These are phyloP conservation scores for Crotalaria pallida DNA, from an alignment of 306 rosid species.

Conservation along the genomic window DNA sequence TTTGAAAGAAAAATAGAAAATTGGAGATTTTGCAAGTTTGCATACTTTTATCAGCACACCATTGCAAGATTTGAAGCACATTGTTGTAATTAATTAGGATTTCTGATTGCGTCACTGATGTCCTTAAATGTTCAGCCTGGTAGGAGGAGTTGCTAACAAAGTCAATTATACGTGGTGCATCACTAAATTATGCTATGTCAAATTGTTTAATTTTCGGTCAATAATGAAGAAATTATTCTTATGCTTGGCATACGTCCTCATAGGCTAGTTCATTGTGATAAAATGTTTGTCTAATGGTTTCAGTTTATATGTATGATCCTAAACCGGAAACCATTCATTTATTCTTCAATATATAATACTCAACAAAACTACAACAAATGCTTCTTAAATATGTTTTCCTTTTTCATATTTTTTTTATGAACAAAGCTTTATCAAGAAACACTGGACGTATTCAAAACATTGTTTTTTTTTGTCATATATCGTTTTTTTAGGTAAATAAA, in stretches of 20 bases:
- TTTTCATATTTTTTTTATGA: too few relatives aligned
- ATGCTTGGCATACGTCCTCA: neutral
- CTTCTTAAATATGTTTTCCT: too few relatives aligned
- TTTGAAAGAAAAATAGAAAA: neutral
- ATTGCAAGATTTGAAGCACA: neutral
- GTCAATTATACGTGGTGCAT: conserved; percentile 17
- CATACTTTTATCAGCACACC: neutral
- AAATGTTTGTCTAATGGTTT: too few relatives aligned
- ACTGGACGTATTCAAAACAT: too few relatives aligned
- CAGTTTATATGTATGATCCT: neutral
- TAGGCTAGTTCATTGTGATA: too few relatives aligned
- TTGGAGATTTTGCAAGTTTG: neutral
- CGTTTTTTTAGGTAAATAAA: too few relatives aligned
- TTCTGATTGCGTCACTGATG: neutral
- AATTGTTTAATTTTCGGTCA: neutral
- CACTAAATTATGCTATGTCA: neutral
- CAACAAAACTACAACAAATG: neutral
- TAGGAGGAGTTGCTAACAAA: conserved; percentile 3
- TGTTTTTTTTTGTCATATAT: too few relatives aligned
- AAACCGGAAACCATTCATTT: neutral
- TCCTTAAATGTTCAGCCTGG: neutral
- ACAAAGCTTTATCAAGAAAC: too few relatives aligned
- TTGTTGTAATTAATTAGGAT: neutral
- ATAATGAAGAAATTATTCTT: neutral
- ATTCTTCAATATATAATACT: neutral